phyloP scores from a whole-genome alignment of 2,329 filamentous ascomycete species.

The Claviceps maximensis region DNA sequence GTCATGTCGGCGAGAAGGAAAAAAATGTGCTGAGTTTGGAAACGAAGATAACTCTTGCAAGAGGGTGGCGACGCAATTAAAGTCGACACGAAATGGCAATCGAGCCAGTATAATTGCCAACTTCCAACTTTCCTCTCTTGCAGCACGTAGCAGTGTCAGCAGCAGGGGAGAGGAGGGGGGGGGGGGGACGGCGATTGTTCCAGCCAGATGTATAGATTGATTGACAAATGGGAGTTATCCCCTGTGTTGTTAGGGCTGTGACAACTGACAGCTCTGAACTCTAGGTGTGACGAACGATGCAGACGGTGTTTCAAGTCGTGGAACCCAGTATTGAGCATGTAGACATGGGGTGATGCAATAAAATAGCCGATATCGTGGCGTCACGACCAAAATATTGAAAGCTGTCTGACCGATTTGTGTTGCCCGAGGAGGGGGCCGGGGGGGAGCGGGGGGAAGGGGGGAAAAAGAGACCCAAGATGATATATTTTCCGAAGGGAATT shows the following conservation, averaged over 20 bases:
- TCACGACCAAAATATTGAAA: background rate
- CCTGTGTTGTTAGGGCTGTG: background rate
- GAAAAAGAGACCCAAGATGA: background rate
- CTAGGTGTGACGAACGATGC: constrained; percentile 1
- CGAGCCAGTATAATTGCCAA: background rate
- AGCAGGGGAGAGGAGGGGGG: background rate
- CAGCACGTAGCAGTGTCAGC: background rate
- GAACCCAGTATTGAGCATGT: background rate
- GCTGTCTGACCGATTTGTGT: background rate
- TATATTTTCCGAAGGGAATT: background rate
- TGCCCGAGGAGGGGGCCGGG: background rate
- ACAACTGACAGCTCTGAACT: background rate
- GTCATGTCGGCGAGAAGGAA: constrained; percentile 12
- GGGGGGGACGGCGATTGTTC: too few species aligned
- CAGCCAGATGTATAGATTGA: background rate
- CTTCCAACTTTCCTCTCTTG: background rate
- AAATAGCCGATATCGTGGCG: constrained; percentile 1
- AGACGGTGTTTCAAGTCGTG: constrained; percentile 4
- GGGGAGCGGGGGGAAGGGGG: background rate
- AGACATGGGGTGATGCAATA: background rate
- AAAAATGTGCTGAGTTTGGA: background rate
- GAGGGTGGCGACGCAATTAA: background rate
- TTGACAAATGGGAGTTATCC: background rate
- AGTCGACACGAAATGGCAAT: background rate
- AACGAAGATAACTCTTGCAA: background rate